Conservation (phyloP, 257 asterid genomes). For the Nicotiana undulata region DNA sequence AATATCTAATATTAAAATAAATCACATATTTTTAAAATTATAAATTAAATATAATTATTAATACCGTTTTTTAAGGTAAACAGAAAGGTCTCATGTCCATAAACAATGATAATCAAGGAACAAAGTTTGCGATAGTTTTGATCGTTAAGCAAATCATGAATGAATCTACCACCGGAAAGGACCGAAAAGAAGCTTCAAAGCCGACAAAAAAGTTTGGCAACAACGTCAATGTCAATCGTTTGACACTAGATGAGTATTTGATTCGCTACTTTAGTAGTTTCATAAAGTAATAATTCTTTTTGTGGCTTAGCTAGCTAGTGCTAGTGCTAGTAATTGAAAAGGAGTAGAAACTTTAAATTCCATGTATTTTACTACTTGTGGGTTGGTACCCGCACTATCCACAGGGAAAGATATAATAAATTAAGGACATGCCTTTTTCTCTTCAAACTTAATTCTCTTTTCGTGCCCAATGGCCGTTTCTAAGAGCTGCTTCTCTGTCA, state of each 20-base stretch:
- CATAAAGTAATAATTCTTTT: background rate
- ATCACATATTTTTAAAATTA: too few species aligned
- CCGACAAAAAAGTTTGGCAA: background rate
- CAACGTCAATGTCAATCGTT: background rate
- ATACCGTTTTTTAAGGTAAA: too few species aligned
- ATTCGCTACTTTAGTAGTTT: background rate
- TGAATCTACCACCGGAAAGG: background rate
- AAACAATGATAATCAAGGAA: background rate
- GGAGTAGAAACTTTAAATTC: background rate
- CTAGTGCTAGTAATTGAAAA: conserved; percentile 8
- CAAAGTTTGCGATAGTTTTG: background rate
- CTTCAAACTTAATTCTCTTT: background rate
- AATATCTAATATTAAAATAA: too few species aligned
- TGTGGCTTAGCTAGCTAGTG: background rate
- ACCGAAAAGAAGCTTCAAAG: background rate
- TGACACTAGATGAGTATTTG: conserved; percentile 10
- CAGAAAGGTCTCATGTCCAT: background rate
- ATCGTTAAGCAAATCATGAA: background rate
- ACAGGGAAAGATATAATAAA: background rate
- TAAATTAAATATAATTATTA: too few species aligned
- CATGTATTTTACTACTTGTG: background rate
- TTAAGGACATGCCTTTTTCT: background rate
- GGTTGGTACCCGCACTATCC: background rate
- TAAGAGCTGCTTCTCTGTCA: background rate
- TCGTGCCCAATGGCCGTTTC: background rate